Evolutionary conservation across 116 monocot genomes (phyloP).

Genomic region (Phalaenopsis hybrid): DNA sequence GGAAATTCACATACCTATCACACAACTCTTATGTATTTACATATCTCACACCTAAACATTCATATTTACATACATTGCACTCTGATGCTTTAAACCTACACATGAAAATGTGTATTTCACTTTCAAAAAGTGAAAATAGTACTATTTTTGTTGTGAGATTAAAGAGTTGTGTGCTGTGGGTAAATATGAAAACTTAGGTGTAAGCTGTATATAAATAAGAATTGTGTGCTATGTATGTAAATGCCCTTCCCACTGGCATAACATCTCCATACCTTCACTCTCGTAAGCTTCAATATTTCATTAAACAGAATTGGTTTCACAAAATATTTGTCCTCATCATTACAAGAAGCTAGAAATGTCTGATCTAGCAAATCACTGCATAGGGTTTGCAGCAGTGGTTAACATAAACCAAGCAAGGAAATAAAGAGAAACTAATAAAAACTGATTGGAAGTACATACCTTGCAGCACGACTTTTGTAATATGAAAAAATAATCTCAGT

Average conservation of each 20-base stretch:
- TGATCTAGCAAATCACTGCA: conserved; percentile 83
- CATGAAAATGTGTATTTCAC: too few relatives aligned
- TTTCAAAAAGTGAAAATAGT: too few relatives aligned
- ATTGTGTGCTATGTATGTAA: too few relatives aligned
- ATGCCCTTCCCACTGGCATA: not conserved
- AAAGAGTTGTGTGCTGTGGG: too few relatives aligned
- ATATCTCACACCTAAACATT: too few relatives aligned
- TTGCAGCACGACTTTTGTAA: conserved; percentile 82
- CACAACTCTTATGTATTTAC: too few relatives aligned
- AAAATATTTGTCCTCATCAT: conserved; percentile 58
- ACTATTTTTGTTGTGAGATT: too few relatives aligned
- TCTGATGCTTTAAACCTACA: too few relatives aligned
- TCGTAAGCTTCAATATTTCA: conserved; percentile 71
- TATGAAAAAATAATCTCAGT: conserved; percentile 79
- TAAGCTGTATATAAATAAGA: too few relatives aligned
- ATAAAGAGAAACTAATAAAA: not conserved
- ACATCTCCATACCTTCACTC: conserved; percentile 58
- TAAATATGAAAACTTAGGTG: too few relatives aligned
- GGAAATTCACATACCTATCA: too few relatives aligned
- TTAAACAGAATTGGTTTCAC: conserved; percentile 55
- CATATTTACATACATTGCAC: too few relatives aligned
- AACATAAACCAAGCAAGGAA: not conserved
- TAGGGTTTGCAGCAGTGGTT: not conserved
- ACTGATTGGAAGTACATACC: conserved; percentile 27
- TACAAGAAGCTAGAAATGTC: conserved; percentile 54